Percentiles rank a stretch among this genome's conserved stretches.
These are phyloP conservation scores for Buxus sempervirens DNA, from an alignment of 164 flowering plant genomes.

Conservation along the genomic window DNA sequence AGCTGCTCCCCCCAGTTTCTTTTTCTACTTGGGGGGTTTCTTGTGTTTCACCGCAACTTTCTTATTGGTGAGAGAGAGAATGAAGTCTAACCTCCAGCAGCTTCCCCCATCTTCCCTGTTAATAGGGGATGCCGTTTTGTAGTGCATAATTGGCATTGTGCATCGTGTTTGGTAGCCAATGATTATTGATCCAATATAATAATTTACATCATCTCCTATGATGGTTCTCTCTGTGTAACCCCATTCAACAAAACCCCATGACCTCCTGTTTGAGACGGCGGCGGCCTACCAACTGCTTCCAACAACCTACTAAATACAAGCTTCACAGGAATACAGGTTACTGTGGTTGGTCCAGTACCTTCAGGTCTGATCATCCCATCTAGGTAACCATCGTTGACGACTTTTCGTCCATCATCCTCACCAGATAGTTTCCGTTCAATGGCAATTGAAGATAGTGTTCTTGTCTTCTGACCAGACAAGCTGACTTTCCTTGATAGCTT, in stretches of 20 bases:
- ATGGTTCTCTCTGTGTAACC: constrained; percentile 29
- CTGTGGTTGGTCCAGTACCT: constrained; percentile 43
- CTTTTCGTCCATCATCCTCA: constrained; percentile 14
- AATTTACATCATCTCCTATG: constrained; percentile 32
- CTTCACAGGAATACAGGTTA: constrained; percentile 86
- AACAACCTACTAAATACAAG: constrained; percentile 83
- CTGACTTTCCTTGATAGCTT: constrained; percentile 53
- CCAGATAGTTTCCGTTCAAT: constrained; percentile 36
- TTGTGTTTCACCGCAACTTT: not conserved
- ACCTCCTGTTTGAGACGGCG: constrained; percentile 43
- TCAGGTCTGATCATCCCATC: constrained; percentile 48
- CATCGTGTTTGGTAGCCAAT: not conserved
- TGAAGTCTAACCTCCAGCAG: too few species aligned
- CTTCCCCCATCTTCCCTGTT: too few species aligned
- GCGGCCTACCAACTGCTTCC: constrained; percentile 76
- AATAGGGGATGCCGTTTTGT: not conserved
- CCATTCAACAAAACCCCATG: constrained; percentile 26
- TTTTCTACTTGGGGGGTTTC: too few species aligned
- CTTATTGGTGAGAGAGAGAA: too few species aligned
- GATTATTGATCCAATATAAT: constrained; percentile 21
- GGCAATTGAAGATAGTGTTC: constrained; percentile 77
- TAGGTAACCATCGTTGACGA: constrained; percentile 21
- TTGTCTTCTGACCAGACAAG: constrained; percentile 61
- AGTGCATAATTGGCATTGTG: not conserved
- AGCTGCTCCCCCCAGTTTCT: not conserved